Evolutionary conservation across 257 asterid genomes (phyloP).

Genomic region (Prunella vulgaris): DNA sequence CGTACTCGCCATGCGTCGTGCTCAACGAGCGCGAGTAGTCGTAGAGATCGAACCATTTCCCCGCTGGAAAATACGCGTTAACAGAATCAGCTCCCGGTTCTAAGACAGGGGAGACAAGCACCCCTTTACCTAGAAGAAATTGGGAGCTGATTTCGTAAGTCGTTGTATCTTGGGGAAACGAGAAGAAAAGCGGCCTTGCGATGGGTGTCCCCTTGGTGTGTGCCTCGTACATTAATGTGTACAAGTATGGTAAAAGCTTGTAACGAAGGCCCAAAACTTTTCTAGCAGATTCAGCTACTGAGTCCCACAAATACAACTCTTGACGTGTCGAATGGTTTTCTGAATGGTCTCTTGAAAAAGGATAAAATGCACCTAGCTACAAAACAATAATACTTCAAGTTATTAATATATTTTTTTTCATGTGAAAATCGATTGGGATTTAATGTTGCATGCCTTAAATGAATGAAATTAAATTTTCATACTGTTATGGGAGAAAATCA

Average conservation of each 20-base stretch:
- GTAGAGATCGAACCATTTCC: conserved; percentile 63
- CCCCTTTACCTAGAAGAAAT: conserved; percentile 49
- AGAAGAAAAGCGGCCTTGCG: conserved; percentile 64
- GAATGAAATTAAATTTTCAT: too few relatives aligned
- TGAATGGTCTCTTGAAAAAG: conserved; percentile 62
- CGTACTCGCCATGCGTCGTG: conserved; percentile 19
- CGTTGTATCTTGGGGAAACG: conserved; percentile 41
- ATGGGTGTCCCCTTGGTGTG: conserved; percentile 54
- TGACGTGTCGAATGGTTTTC: conserved; percentile 29
- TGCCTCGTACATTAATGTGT: conserved; percentile 56
- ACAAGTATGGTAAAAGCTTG: conserved; percentile 50
- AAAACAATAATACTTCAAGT: not conserved
- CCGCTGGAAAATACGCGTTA: conserved; percentile 51
- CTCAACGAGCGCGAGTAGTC: conserved; percentile 35
- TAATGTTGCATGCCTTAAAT: too few relatives aligned
- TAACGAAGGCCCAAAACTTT: conserved; percentile 55
- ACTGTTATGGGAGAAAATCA: too few relatives aligned
- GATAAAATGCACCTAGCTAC: conserved; percentile 66
- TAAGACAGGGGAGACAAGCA: conserved; percentile 58
- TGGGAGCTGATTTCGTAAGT: conserved; percentile 47
- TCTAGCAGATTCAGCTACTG: conserved; percentile 55
- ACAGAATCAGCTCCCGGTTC: conserved; percentile 37
- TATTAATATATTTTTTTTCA: not conserved
- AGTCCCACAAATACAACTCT: conserved; percentile 58
- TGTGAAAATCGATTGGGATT: too few relatives aligned